These are phyloP conservation scores for Athelia psychrophila DNA, from an alignment of 1,284 basidiomycete genomes.

Conservation along the genomic window DNA sequence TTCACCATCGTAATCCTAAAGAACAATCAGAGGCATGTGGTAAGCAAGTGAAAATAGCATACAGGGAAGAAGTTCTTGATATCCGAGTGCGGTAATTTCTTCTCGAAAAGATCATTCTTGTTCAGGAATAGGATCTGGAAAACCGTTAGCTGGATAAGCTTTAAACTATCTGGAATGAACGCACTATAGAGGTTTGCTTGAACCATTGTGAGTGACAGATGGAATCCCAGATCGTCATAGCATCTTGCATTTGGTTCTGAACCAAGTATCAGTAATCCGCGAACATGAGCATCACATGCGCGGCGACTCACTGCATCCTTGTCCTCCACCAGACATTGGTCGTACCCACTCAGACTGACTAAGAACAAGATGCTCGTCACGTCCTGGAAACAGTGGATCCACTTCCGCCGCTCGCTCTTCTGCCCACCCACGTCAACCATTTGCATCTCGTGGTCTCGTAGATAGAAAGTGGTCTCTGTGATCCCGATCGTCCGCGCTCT, in stretches of 20 bases:
- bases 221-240: slow-evolving; percentile 93
- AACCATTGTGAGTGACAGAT: slow-evolving; percentile 95
- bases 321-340: slow-evolving; percentile 93
- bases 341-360: slow-evolving; percentile 86
- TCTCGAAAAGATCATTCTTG: slow-evolving; percentile 87
- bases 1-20: slow-evolving; percentile 76
- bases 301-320: slow-evolving; percentile 71
- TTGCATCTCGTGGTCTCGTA: slow-evolving; percentile 73
- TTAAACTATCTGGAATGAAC: slow-evolving; percentile 20
- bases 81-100: slow-evolving; percentile 79
- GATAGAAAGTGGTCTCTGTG: slow-evolving; percentile 86
- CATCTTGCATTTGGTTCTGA: slow-evolving; percentile 97
- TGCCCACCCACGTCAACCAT: slow-evolving; percentile 94
- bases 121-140: slow-evolving; percentile 86
- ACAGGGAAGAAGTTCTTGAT: slow-evolving; percentile 87
- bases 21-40: slow-evolving; percentile 2
- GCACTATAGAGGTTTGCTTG: slow-evolving; percentile 83
- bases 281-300: slow-evolving; percentile 1
- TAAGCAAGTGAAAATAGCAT: slow-evolving; percentile 24
- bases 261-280: slow-evolving; percentile 1
- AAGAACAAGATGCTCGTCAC: slow-evolving; percentile 87
- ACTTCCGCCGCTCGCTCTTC: slow-evolving; percentile 86
- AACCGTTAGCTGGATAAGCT: slow-evolving; percentile 5
- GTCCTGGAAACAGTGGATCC: slow-evolving; percentile 86
- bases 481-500: slow-evolving; percentile 91